A percentile compares a stretch with the other conserved stretches of the same genome.
Conservation (phyloP, 2,329 filamentous ascomycete species). For the Venturia nashicola region DNA sequence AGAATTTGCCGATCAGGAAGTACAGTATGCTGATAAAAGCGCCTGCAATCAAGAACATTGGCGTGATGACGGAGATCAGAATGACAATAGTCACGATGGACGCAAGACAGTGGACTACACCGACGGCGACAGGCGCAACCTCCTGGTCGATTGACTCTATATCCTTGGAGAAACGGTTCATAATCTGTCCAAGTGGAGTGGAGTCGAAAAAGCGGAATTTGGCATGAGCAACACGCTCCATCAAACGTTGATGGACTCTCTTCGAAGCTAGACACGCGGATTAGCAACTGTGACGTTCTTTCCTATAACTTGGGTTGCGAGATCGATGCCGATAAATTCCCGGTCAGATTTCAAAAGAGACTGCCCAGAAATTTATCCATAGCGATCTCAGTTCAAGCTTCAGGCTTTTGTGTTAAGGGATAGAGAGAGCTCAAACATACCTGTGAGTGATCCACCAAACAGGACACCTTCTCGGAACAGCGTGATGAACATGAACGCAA, state of each 20-base stretch:
- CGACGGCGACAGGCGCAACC: conserved; percentile 81
- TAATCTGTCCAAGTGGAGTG: conserved; percentile 87
- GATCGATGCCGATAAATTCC: background rate
- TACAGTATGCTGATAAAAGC: conserved; percentile 77
- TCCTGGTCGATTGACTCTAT: conserved; percentile 92
- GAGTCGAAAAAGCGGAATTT: conserved; percentile 98
- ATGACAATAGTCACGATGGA: conserved; percentile 74
- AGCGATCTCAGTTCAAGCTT: background rate
- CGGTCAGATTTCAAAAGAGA: background rate
- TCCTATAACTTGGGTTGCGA: background rate
- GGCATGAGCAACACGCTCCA: conserved; percentile 69
- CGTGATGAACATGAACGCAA: conserved; percentile 68
- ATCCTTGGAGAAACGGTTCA: conserved; percentile 98
- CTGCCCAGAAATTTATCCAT: background rate
- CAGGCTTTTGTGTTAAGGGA: too few species aligned
- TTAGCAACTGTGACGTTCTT: background rate
- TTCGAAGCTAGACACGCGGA: conserved; percentile 50
- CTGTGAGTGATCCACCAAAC: conserved; percentile 76
- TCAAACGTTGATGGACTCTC: conserved; percentile 67
- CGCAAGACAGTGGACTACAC: conserved; percentile 52
- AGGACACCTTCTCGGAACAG: conserved; percentile 75
- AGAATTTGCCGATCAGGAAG: conserved; percentile 72
- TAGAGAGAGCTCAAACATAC: background rate
- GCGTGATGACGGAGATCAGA: conserved; percentile 79
- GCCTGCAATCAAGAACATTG: conserved; percentile 77